Evolutionary conservation across 768 basidiomycete species (phyloP), one percentile per base, ranked within the genome.

Genomic region (Boletales sp.): DNA sequence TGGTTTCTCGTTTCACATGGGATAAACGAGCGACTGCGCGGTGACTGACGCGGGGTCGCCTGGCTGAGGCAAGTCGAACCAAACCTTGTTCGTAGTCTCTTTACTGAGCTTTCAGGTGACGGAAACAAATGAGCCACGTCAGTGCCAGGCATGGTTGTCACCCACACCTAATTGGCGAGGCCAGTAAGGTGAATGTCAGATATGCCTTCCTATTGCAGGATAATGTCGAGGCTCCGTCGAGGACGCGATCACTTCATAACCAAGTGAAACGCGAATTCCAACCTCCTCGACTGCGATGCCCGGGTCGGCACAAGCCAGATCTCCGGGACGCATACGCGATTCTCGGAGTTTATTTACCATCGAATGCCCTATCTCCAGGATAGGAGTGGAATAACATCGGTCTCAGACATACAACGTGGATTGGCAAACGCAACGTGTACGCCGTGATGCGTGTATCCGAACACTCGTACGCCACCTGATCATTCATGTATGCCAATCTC

Each of bases 131-230:
- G 19, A 50, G 36, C 29, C 19, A 48, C 55, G 53, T 58, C 55
- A 48, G 47, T 46, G 40, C 31, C 24, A 27, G 24, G 24, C 24
- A 36, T 36, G 2, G 32, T 47, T 47, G 37, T 42, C 47, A 41
- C 18, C 51, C 63, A 37, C 62, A 60, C 63, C 53, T 42, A 37
- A 40, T 49, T 45, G 55, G 58, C 30, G 64, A 63, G 62, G 64
- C 58, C 15, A 10, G 43, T 34, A 15, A 15, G 47, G 41, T 42
- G 47, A 53, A 42, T n/a, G 43, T 53, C 47, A 43, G 38, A 13
- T 52, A 12, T 45, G 6, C 48, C 34, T 53, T 55, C 48, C 54
- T 40, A 39, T 54, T 40, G 24, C 27, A 34, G 61, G 49, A 46
- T 43, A 35, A 45, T 27, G 45, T 53, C 45, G 39, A 59, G 37